Percentiles rank a stretch among this genome's conserved stretches.
Conservation (phyloP, 2,329 filamentous ascomycete species). For the Cladosporium colombiae region DNA sequence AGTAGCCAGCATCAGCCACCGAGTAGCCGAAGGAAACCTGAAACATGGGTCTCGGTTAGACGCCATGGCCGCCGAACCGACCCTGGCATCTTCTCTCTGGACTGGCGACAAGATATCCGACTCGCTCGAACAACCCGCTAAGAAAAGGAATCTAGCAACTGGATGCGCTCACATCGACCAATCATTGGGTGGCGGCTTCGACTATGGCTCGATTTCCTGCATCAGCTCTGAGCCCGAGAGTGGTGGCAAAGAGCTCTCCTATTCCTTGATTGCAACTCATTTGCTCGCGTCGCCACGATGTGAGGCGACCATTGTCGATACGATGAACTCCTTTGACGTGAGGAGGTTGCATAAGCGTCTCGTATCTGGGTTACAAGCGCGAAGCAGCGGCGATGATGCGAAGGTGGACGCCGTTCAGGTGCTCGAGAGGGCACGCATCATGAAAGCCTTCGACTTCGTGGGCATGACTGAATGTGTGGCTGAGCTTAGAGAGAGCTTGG, state of each 20-base stretch:
- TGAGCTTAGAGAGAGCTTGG: constrained; percentile 45
- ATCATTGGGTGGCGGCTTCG: constrained; percentile 41
- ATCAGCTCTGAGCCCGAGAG: constrained; percentile 38
- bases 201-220: constrained; percentile 38
- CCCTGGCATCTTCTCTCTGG: constrained; percentile 14
- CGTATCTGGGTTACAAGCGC: constrained; percentile 19
- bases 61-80: constrained; percentile 4
- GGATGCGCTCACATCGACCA: constrained; percentile 39
- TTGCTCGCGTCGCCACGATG: constrained; percentile 35
- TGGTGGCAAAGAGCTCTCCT: constrained; percentile 33
- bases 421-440: constrained; percentile 50
- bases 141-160: constrained; percentile 25
- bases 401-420: constrained; percentile 39
- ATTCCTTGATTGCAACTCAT: constrained; percentile 42
- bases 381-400: constrained; percentile 15
- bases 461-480: constrained; percentile 49
- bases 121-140: not conserved
- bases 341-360: constrained; percentile 38
- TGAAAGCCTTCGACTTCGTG: constrained; percentile 53
- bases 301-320: constrained; percentile 49
- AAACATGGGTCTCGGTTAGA: not conserved
- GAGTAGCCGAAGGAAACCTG: not conserved
- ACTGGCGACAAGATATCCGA: not conserved
- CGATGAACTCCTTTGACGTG: constrained; percentile 49
- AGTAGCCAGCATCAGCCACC: not conserved